Evolutionary conservation across 78 protist species (phyloP), one percentile per base, ranked within the genome.

Genomic region (Cyanophora paradoxa): DNA sequence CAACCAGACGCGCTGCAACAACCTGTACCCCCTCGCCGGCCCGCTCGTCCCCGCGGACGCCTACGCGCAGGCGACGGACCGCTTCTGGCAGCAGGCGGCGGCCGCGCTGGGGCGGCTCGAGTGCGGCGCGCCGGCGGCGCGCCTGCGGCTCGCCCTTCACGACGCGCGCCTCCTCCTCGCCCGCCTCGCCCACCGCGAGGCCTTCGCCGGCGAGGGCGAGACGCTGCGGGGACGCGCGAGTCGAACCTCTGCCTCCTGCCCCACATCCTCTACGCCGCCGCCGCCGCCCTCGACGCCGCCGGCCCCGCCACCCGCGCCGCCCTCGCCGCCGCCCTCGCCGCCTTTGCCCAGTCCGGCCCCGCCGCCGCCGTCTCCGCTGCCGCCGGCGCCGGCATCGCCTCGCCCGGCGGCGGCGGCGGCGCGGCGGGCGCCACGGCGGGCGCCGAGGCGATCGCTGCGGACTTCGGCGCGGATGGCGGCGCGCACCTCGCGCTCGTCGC

Each of bases 1-100:
- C 81, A 72, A 61, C 46, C 77, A 80, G 36, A 71, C 88, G 17
- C 72, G 62, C 42, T 85, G 92, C 81, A 91, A 91, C 84, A 68
- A 65, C 56, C 33, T 91, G 22, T 48, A 82, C 34, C 95, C 95
- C 3, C 17, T 90, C 33, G 37, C 31, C 28, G 81, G 42, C 7
- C 8, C 52, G 34, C 1, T 11, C 11, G 33, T 65, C 17, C 42
- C n/a, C n/a, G 72, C 0, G 20, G 78, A 63, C 14, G 42, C 68
- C 33, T 70, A 80, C 42, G 57, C 42, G 8, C 3, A n/a, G n/a
- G n/a, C n/a, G n/a, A 3, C 31, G 31, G 34, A 48, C 28, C 7
- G 65, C 10, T 48, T 16, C 67, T 36, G 59, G 67, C 26, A 24
- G 6, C 56, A n/a, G 28, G 13, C 56, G 16, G 56, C 56, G 56